These are phyloP conservation scores for Russula sp. DNA, from an alignment of 768 basidiomycete species.

Conservation along the genomic window DNA sequence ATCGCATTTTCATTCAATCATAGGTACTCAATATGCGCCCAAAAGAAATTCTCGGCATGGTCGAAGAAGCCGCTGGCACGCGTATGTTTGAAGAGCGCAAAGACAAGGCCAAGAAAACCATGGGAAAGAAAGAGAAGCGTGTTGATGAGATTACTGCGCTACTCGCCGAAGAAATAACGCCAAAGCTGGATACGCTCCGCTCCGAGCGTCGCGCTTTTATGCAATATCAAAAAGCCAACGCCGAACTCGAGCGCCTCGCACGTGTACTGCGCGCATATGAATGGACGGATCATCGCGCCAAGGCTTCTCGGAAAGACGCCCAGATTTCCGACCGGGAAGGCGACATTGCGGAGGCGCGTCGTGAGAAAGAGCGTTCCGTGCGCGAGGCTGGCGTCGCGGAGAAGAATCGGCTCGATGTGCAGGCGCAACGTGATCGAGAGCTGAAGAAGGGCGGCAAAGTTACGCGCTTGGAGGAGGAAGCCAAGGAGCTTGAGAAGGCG, in stretches of 20 bases:
- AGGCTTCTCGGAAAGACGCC: slow-evolving; percentile 51
- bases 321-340: slow-evolving; percentile 52
- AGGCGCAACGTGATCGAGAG: slow-evolving; percentile 78
- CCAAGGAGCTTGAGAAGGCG: slow-evolving; percentile 72
- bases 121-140: slow-evolving; percentile 95
- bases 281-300: slow-evolving; percentile 64
- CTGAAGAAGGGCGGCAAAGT: slow-evolving; percentile 91
- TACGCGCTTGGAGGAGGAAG: slow-evolving; percentile 79
- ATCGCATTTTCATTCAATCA: neutral
- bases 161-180: slow-evolving; percentile 86
- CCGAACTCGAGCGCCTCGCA: slow-evolving; percentile 83
- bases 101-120: slow-evolving; percentile 93
- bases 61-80: slow-evolving; percentile 97
- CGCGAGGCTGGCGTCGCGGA: slow-evolving; percentile 64
- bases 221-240: slow-evolving; percentile 82
- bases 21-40: slow-evolving; percentile 97
- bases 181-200: slow-evolving; percentile 89
- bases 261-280: slow-evolving; percentile 85
- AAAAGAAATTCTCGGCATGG: slow-evolving; percentile 95
- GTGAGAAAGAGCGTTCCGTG: slow-evolving; percentile 48
- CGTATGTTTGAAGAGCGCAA: slow-evolving; percentile 99
- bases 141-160: slow-evolving; percentile 83
- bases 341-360: slow-evolving; percentile 48
- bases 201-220: slow-evolving; percentile 85
- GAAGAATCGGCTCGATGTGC: slow-evolving; percentile 60